Base-by-base conservation (phyloP, 495 filamentous ascomycete species). In the Aspergillus homomorphus region DNA sequence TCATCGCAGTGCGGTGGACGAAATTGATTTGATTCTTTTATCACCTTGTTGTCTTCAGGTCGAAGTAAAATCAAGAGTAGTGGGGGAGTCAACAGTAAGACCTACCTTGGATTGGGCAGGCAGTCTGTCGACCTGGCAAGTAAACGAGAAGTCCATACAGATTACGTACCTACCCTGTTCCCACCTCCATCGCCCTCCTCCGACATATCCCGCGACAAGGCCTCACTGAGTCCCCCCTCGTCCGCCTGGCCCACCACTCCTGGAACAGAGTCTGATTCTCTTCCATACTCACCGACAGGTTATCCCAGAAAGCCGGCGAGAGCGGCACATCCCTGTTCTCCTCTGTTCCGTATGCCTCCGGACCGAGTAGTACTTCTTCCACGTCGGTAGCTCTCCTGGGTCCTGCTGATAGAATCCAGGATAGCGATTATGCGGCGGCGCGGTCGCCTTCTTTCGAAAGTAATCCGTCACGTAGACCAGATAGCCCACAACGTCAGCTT, bases 301-400 rank as follows among this genome's bases (percentile, higher is more conserved):
- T 1, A 23, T 16, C 46, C 46, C 46, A 50, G 22, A 50, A 50
- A 14, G 1, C 8, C 10, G 46, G 19, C 14, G 19, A 4, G 20
- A 49, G 45, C 2, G 45, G 20, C 14, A 6, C 7, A 30, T 30
- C 10, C 33, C 8, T 5, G 33, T 38, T 30, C 26, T 30, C 26
- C 26, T 28, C 26, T 4, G 26, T 28, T 1, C 81, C 80, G 58
- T 85, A 85, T 14, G 71, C 69, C 56, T 77, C 74, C 58, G 80
- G 20, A 79, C 82, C 4, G 75, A 77, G 67, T 85, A 85, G 63
- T 81, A 81, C 0, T 73, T 75, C 0, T 60, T 58, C 83, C 83
- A 85, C 10, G 65, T 61, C 4, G 79, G 81, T n/a, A n/a, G n/a
- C n/a, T n/a, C n/a, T n/a, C n/a, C n/a, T n/a, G n/a, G n/a, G n/a